Evolutionary conservation across 1,284 basidiomycete species (phyloP).

Genomic region (Tilletia walkeri): DNA sequence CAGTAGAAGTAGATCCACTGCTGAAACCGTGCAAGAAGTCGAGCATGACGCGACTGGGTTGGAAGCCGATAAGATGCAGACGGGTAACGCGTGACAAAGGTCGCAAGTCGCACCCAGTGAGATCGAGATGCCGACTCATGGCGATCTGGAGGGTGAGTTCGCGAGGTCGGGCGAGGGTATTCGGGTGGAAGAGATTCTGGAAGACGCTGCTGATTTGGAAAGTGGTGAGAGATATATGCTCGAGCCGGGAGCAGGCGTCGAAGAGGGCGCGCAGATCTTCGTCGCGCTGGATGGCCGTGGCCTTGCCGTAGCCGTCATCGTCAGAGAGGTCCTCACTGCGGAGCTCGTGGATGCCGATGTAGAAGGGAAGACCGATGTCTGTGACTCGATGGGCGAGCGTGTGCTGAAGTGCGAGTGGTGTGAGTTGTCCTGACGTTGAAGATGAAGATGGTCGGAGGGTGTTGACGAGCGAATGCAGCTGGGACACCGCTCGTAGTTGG

Average conservation of each 20-base stretch:
- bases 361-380: background rate
- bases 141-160: background rate
- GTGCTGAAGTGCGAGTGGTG: background rate
- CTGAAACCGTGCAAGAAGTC: conserved; percentile 12
- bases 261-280: background rate
- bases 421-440: background rate
- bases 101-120: background rate
- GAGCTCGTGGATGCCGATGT: background rate
- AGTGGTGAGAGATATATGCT: background rate
- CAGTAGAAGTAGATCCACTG: no score
- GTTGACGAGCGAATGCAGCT: background rate
- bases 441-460: background rate
- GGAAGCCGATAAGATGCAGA: background rate
- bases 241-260: background rate
- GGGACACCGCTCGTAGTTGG: background rate
- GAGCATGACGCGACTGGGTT: background rate
- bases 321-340: background rate
- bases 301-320: background rate
- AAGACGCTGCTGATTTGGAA: background rate
- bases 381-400: background rate
- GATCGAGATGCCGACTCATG: background rate
- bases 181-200: background rate
- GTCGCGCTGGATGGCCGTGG: background rate
- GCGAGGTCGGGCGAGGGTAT: background rate
- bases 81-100: background rate